Percentiles rank a stretch among this genome's conserved stretches.
These are phyloP conservation scores for Capronia americana DNA, from an alignment of 2,329 filamentous ascomycete genomes.

Conservation along the genomic window DNA sequence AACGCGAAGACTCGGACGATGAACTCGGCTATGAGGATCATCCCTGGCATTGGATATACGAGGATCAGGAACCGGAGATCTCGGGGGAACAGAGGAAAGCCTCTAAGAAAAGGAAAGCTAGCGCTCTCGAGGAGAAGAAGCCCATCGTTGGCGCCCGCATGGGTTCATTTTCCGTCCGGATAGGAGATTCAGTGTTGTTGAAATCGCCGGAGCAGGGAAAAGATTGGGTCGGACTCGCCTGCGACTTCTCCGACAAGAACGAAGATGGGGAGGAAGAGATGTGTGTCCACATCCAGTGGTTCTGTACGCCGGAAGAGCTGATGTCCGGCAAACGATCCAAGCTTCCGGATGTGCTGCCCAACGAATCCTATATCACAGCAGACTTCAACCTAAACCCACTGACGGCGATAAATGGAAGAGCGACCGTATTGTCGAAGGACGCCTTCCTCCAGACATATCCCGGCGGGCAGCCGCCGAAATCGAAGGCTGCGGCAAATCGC, in stretches of 20 bases:
- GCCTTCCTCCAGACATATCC: slow-evolving; percentile 74
- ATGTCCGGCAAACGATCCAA: slow-evolving; percentile 66
- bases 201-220: slow-evolving; percentile 87
- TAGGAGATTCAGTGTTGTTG: slow-evolving; percentile 85
- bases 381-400: slow-evolving; percentile 88
- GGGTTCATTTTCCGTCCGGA: slow-evolving; percentile 76
- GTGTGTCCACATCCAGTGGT: slow-evolving; percentile 92
- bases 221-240: slow-evolving; percentile 90
- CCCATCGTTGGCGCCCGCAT: slow-evolving; percentile 80
- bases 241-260: slow-evolving; percentile 77
- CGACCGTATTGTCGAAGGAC: slow-evolving; percentile 75
- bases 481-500: slow-evolving; percentile 64
- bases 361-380: slow-evolving; percentile 90
- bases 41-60: slow-evolving; percentile 82
- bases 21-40: slow-evolving; percentile 76
- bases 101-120: slow-evolving; percentile 40
- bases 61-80: slow-evolving; percentile 44
- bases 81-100: slow-evolving; percentile 32
- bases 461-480: slow-evolving; percentile 73
- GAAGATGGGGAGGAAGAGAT: slow-evolving; percentile 72
- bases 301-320: slow-evolving; percentile 82
- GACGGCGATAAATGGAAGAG: slow-evolving; percentile 88
- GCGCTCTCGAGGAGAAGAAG: slow-evolving; percentile 33
- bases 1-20: slow-evolving; percentile 83
- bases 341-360: slow-evolving; percentile 73